Percentiles rank a stretch among this genome's conserved stretches.
Evolutionary conservation across 73 alveolate genomes (phyloP).

Genomic region (Breviolum minutum): DNA sequence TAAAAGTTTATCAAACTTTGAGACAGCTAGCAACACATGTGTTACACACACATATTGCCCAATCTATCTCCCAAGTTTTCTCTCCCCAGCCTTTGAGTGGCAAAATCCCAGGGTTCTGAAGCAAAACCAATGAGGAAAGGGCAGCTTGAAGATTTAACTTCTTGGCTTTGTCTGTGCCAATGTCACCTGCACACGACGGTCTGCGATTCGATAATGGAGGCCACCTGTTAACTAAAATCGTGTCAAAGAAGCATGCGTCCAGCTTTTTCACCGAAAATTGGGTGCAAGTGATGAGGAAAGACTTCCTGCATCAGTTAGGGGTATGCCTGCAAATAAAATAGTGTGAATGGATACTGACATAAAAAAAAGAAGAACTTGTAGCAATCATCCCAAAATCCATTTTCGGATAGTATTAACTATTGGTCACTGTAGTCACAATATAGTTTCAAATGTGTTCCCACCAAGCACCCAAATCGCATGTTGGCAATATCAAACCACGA

Average conservation of each 20-base stretch:
- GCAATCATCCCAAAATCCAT: too few species aligned
- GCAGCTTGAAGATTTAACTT: constrained; percentile 5
- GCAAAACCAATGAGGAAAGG: constrained; percentile 9
- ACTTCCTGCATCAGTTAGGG: too few species aligned
- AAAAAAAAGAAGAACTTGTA: too few species aligned
- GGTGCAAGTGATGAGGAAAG: too few species aligned
- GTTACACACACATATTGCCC: neutral
- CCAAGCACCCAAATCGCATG: neutral
- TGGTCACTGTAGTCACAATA: too few species aligned
- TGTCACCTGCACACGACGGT: constrained; percentile 9
- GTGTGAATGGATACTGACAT: too few species aligned
- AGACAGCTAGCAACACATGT: neutral
- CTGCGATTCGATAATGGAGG: neutral
- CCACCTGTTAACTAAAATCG: neutral
- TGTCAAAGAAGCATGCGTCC: neutral
- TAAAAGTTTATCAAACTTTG: too few species aligned
- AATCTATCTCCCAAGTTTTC: too few species aligned
- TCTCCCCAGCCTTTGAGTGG: neutral
- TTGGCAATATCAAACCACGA: neutral
- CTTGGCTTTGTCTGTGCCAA: constrained; percentile 21
- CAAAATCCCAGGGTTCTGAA: constrained; percentile 44
- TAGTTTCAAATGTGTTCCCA: too few species aligned
- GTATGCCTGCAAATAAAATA: too few species aligned
- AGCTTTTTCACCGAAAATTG: neutral
- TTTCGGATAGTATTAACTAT: too few species aligned